Base-by-base conservation (phyloP, 75 land plant species). In the Cryptomeria japonica region DNA sequence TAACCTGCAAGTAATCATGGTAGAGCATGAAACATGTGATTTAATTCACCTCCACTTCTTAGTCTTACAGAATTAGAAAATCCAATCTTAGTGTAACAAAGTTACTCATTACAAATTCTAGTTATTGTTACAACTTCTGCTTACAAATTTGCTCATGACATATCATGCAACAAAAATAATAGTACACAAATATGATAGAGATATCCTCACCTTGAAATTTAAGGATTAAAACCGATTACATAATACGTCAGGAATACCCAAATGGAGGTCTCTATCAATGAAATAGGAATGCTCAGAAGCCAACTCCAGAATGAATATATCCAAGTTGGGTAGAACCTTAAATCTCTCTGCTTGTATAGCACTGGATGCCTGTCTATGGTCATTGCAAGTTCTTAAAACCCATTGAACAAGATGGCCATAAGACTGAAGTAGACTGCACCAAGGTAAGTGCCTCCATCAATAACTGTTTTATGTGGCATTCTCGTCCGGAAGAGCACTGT, bases 321-420 rank as follows among this genome's bases (percentile, higher is more conserved):
- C 98, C 98, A 96, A 58, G 93, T 80, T 13, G 96, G 96, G 56
- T 93, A 95, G 77, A 96, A 95, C 80, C 86, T 89, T 88, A 93
- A 86, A 42, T 95, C 95, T 68, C 98, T 92, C 6, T 96, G 98
- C 94, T 96, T 96, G 92, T 94, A 95, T 84, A 95, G 87, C 15
- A 96, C 95, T 28, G 95, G 96, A 88, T 95, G 93, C 46, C 93
- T 91, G 49, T 90, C 87, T 32, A 96, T 91, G 56, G 92, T 84
- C 92, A 96, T 89, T 39, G 96, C 84, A 80, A 96, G 93, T 88
- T 96, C 98, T 11, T 92, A 91, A 72, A 96, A 94, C 13, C 98
- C 96, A 85, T 94, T 96, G 84, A 96, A 96, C 82, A 96, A 90
- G 84, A 92, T 91, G 86, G 91, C 93, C 16, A 96, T 87, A 53